Evolutionary conservation across 306 rosid genomes (phyloP), one percentile per base, ranked within the genome.

Genomic region (Gillenia trifoliata): DNA sequence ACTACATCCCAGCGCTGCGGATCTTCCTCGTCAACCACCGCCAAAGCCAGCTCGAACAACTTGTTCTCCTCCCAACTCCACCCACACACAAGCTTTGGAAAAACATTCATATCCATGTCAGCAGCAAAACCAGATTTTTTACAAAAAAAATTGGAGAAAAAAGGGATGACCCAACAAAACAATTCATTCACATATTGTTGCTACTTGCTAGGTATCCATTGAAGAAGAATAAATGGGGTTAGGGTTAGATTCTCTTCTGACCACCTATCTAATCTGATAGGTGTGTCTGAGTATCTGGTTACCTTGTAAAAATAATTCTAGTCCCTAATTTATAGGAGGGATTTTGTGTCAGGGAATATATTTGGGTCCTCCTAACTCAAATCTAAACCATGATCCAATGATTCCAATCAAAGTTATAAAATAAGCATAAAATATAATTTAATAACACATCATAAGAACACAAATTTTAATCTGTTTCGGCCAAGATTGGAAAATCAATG

Each of bases 41-140:
- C 90, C 70, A 89, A 84, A 73, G 95, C 97, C 70, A 86, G 68
- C 86, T 91, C 97, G 78, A 91, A 91, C 85, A 86, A 75, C 75
- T 89, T 91, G 85, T 89, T 91, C 86, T 91, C 91, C 82, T 91
- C 90, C 95, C 95, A 89, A 82, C 90, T 91, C 95, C 97, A 91
- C 28, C 85, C 89, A 45, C 89, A 38, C 81, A 71, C 40, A 26
- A 79, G 77, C 71, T 75, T 81, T 1, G 82, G 31, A 67, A 75
- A 64, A 68, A 64, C 84, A 80, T 84, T 85, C 85, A 81, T 76
- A 25, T 70, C 77, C 81, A 57, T 77, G 15, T 61, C 68, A 59
- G 41, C 76, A 25, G 66, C 61, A 59, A 34, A 59, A 11, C 19
- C 36, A 16, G 52, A 45, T 4, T 15, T 15, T 45, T 45, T 15